Evolutionary conservation across 83 land plant genomes (phyloP).

Genomic region (Larix sibirica): DNA sequence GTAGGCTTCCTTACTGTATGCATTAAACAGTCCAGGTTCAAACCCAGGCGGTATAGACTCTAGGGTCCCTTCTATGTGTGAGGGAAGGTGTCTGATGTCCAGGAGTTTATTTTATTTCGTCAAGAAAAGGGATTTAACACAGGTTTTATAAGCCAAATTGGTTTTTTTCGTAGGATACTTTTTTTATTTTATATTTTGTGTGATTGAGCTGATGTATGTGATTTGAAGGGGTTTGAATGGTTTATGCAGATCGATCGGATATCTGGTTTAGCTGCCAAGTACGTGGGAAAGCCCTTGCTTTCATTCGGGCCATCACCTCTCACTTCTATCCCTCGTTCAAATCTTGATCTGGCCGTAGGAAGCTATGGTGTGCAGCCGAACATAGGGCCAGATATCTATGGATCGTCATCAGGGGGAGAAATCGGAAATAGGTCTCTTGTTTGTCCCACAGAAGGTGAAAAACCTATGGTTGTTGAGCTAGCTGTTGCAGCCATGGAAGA

Average conservation of each 20-base stretch:
- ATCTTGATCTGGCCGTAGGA: constrained; percentile 53
- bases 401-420: constrained; percentile 30
- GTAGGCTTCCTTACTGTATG: constrained; percentile 7
- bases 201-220: not conserved
- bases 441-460: constrained; percentile 53
- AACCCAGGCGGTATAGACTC: not conserved
- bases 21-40: not conserved
- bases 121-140: not conserved
- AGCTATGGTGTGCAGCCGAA: constrained; percentile 31
- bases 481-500: constrained; percentile 89
- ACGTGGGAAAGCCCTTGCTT: constrained; percentile 33
- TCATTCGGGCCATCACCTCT: constrained; percentile 5
- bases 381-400: constrained; percentile 42
- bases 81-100: not conserved
- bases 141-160: not conserved
- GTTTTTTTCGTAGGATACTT: not conserved
- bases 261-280: constrained; percentile 40
- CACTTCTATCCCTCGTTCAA: constrained; percentile 27
- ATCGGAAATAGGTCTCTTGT: constrained; percentile 26
- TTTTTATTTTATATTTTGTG: not conserved
- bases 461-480: constrained; percentile 74
- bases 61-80: not conserved
- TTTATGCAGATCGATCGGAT: constrained; percentile 41
- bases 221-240: not conserved
- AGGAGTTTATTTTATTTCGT: not conserved